Conservation (phyloP, 495 filamentous ascomycete species). For the Astrothelium subdiscretum region DNA sequence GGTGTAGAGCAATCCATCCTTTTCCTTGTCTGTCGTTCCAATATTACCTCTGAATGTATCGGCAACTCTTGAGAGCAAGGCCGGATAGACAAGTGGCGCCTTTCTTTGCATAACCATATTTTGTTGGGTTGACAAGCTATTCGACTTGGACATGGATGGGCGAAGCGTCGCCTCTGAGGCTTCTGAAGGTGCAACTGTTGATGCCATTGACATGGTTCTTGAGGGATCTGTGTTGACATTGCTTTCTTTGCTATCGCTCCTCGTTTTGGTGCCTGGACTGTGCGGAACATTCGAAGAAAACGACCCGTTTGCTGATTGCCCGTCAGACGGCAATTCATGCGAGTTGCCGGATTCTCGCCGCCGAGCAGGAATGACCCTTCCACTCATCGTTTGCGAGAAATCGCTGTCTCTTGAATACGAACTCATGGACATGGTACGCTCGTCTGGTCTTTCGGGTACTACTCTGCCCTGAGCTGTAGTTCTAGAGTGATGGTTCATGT, state of each 20-base stretch:
- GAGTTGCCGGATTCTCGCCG: constrained; percentile 39
- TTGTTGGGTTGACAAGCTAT: constrained; percentile 23
- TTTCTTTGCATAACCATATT: constrained; percentile 42
- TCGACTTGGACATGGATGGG: constrained; percentile 29
- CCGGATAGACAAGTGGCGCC: constrained; percentile 82
- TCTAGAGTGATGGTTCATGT: constrained; percentile 47
- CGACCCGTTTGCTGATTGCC: neutral
- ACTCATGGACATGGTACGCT: constrained; percentile 91
- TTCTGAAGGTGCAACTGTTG: constrained; percentile 38
- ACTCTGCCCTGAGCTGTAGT: constrained; percentile 84
- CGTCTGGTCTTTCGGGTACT: constrained; percentile 84
- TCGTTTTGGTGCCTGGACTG: constrained; percentile 16
- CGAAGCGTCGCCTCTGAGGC: neutral
- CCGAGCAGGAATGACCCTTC: constrained; percentile 68
- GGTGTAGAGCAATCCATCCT: constrained; percentile 96
- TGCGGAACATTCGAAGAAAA: neutral
- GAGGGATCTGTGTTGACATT: constrained; percentile 16
- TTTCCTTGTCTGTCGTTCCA: constrained; percentile 68
- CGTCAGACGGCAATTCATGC: constrained; percentile 5
- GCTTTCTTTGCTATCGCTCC: constrained; percentile 28
- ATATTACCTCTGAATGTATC: constrained; percentile 85
- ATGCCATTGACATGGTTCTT: constrained; percentile 82
- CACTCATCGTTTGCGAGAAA: constrained; percentile 77
- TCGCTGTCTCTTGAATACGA: constrained; percentile 71
- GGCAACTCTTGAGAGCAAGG: constrained; percentile 78